Evolutionary conservation across 2,329 filamentous ascomycete genomes (phyloP), one percentile per base, ranked within the genome.

Genomic region (Fusarium liriodendri): DNA sequence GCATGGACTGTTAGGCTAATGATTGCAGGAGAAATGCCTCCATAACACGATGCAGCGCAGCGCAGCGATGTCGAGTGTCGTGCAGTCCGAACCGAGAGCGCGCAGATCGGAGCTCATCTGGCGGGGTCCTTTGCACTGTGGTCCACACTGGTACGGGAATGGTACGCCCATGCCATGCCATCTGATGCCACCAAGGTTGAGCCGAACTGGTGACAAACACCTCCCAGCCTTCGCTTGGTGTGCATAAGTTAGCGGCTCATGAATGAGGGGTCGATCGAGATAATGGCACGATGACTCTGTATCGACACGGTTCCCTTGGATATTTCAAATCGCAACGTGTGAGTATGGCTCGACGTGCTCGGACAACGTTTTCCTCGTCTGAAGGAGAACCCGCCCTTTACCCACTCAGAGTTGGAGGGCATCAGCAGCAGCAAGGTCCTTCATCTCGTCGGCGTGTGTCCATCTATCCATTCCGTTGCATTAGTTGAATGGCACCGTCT

Each of bases 401-500:
- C 32, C 58, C 25, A 27, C 33, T 40, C 37, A 32, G 52, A 27
- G 38, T 47, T 58, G 9, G 25, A 52, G 47, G 47, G 40, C 40
- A 50, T 18, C 45, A 50, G 22, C 27, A 52, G 27, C 27, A 52
- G 18, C 47, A 52, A 32, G 35, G 60, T 54, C 45, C 40, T 27
- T 52, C 45, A 52, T 62, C 57, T 52, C 33, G 45, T 59, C 27
- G 37, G 45, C 58, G 55, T 37, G 55, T 29, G 38, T 50, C 59
- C 66, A 67, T 65, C 50, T 64, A 58, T 66, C 67, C 62, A 66
- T 71, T 35, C 42, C 40, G 59, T 59, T 67, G 64, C 73, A 69
- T 66, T 74, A 76, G 67, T 69, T 64, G 67, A 50, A 62, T 67
- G 65, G 67, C 47, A 66, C 54, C 67, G 60, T 72, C 63, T 66